Percentiles rank a stretch among this genome's conserved stretches.
phyloP scores from a whole-genome alignment of 768 basidiomycete genomes.

The Ramaria rubella region DNA sequence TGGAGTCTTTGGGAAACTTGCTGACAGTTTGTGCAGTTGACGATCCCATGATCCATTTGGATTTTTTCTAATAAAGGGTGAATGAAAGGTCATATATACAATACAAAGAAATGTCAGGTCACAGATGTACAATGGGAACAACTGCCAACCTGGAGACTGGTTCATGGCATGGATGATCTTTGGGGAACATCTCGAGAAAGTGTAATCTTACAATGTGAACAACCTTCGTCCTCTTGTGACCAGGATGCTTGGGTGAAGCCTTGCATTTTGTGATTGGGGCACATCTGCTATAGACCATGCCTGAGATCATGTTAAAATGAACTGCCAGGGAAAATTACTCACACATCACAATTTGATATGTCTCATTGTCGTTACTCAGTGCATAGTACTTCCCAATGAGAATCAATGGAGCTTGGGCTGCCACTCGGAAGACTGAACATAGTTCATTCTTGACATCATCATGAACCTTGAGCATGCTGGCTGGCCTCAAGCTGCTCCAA shows the following conservation, averaged over 20 bases:
- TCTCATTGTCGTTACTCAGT: slow-evolving; percentile 19
- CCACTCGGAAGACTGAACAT: too few relatives aligned
- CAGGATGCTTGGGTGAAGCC: slow-evolving; percentile 17
- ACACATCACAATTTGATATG: slow-evolving; percentile 20
- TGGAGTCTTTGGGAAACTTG: neutral
- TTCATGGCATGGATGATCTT: neutral
- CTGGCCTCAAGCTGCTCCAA: slow-evolving; percentile 14
- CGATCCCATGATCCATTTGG: neutral
- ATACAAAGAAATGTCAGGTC: neutral
- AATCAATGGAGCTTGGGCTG: too few relatives aligned
- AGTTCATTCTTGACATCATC: neutral
- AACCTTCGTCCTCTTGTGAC: slow-evolving; percentile 10
- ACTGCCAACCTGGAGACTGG: neutral
- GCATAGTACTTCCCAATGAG: too few relatives aligned
- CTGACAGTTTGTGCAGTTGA: neutral
- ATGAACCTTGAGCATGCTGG: neutral
- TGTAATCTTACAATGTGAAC: neutral
- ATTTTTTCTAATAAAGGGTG: too few relatives aligned
- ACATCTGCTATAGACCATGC: slow-evolving; percentile 20
- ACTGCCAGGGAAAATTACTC: neutral
- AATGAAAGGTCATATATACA: too few relatives aligned
- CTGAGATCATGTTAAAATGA: neutral
- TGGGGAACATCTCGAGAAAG: neutral
- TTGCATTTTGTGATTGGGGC: slow-evolving; percentile 18
- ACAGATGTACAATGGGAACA: neutral